These are phyloP conservation scores for Didymella arachidicola DNA, from an alignment of 2,329 filamentous ascomycete genomes.

Conservation along the genomic window DNA sequence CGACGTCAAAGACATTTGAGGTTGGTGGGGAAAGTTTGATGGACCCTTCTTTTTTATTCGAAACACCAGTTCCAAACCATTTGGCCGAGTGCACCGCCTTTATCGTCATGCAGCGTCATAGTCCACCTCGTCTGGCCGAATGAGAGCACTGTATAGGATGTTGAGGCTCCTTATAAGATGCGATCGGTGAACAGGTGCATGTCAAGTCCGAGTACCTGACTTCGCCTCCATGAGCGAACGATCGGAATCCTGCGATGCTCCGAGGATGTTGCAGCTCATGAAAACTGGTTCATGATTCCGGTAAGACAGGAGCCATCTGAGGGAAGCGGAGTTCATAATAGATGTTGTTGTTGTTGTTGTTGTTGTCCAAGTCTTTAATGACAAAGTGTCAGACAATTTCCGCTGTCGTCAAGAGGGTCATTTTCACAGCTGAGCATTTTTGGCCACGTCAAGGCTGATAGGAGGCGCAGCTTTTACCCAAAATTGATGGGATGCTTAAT, in stretches of 20 bases:
- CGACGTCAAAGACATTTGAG: not conserved
- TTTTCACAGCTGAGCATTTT: too few relatives aligned
- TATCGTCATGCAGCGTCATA: conserved; percentile 2
- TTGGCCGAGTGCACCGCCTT: conserved; percentile 8
- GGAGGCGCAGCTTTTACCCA: too few relatives aligned
- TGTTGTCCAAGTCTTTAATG: too few relatives aligned
- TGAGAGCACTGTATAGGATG: not conserved
- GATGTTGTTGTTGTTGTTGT: too few relatives aligned
- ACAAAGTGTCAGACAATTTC: too few relatives aligned
- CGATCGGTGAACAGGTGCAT: not conserved
- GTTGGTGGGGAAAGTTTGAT: not conserved
- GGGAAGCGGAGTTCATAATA: not conserved
- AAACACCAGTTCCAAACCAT: conserved; percentile 8
- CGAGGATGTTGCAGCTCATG: not conserved
- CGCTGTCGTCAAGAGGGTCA: too few relatives aligned
- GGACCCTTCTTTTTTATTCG: conserved; percentile 13
- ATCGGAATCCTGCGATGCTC: not conserved
- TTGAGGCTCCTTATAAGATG: too few relatives aligned
- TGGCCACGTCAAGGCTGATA: too few relatives aligned
- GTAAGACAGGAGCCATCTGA: not conserved
- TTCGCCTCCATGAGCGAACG: not conserved
- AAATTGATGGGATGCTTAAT: too few relatives aligned
- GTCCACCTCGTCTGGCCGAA: not conserved
- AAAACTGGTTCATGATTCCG: not conserved
- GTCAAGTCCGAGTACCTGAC: not conserved